Conservation (phyloP, 1,284 basidiomycete species). For the Singerocomus rubriflavus region DNA sequence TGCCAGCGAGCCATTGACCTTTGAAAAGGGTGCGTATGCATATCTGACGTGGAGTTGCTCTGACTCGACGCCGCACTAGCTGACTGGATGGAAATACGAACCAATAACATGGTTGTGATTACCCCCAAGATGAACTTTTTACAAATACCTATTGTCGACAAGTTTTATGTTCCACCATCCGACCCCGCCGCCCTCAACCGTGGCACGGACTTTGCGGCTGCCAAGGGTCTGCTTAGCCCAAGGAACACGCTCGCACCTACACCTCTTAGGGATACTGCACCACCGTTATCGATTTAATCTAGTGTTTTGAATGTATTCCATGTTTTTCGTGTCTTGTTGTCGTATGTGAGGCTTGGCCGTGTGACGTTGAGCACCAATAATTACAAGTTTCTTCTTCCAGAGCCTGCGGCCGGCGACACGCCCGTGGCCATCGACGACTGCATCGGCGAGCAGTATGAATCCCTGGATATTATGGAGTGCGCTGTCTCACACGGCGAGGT, state of each 20-base stretch:
- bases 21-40: constrained; percentile 73
- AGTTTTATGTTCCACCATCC: constrained; percentile 80
- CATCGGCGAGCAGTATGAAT: constrained; percentile 33
- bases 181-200: constrained; percentile 64
- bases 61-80: constrained; percentile 41
- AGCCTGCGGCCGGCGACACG: neutral
- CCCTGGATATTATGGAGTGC: constrained; percentile 67
- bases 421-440: neutral
- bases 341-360: neutral
- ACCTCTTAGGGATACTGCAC: constrained; percentile 19
- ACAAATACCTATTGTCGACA: constrained; percentile 91
- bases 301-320: neutral
- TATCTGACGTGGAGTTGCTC: neutral
- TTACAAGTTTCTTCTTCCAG: neutral
- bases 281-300: constrained; percentile 21
- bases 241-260: constrained; percentile 33
- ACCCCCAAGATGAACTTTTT: constrained; percentile 93
- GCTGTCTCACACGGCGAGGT: constrained; percentile 63
- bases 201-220: constrained; percentile 70
- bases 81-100: constrained; percentile 96
- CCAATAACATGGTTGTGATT: constrained; percentile 90
- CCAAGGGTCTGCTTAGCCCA: constrained; percentile 67
- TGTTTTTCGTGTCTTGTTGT: constrained; percentile 1
- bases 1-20: constrained; percentile 90
- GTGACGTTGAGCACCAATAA: constrained; percentile 4